Percentiles rank a stretch among this genome's conserved stretches.
Evolutionary conservation across 176 grass and related monocot genomes (phyloP).

Genomic region (Musa troglodytarum): DNA sequence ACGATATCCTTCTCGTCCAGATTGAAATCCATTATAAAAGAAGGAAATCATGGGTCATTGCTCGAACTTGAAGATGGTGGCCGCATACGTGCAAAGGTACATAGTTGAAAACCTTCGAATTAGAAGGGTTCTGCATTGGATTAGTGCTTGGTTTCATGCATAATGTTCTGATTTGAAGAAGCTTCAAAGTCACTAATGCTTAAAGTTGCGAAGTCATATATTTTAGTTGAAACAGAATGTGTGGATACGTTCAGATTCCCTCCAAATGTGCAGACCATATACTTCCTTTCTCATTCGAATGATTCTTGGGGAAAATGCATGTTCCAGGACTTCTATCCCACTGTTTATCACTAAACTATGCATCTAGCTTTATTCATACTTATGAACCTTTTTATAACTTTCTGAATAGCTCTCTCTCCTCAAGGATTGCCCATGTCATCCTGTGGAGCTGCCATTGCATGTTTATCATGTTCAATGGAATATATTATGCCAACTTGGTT

Average conservation of each 20-base stretch:
- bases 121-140: background rate
- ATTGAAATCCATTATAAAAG: conserved; percentile 44
- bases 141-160: background rate
- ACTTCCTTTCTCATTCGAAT: background rate
- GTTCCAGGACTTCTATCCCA: too few relatives aligned
- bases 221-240: background rate
- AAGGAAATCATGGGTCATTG: conserved; percentile 50
- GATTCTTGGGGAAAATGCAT: background rate
- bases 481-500: background rate
- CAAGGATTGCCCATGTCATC: too few relatives aligned
- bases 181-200: conserved; percentile 4
- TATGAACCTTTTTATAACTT: background rate
- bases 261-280: background rate
- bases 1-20: conserved; percentile 70
- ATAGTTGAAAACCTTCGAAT: background rate
- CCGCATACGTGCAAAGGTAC: conserved; percentile 46
- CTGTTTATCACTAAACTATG: too few relatives aligned
- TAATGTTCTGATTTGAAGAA: background rate
- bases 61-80: conserved; percentile 69
- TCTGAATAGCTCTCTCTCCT: background rate
- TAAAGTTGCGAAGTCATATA: background rate
- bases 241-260: background rate
- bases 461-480: background rate
- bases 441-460: too few relatives aligned
- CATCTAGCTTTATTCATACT: too few relatives aligned